Conservation (phyloP, 345 rosid species). For the Lepidium africanum region DNA sequence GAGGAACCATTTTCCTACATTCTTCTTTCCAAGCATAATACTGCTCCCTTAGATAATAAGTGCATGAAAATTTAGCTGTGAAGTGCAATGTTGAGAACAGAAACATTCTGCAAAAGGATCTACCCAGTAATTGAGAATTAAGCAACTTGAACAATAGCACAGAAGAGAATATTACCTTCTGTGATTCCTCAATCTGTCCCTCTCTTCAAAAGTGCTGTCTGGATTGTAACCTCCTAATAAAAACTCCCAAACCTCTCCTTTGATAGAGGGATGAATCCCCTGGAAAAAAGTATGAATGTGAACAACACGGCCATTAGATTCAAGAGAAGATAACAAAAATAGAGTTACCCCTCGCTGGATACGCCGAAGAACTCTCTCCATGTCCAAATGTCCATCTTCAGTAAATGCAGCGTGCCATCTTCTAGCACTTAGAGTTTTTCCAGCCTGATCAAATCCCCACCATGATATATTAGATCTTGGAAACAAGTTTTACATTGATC, state of each 20-base stretch:
- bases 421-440: constrained; percentile 81
- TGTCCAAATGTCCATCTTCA: constrained; percentile 72
- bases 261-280: constrained; percentile 92
- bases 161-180: constrained; percentile 50
- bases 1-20: constrained; percentile 65
- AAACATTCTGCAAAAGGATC: background rate
- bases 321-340: background rate
- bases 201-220: constrained; percentile 62
- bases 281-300: constrained; percentile 25
- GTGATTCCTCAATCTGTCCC: constrained; percentile 49
- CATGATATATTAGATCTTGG: background rate
- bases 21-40: constrained; percentile 69
- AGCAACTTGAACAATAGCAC: background rate
- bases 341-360: constrained; percentile 76
- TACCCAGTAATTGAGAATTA: background rate
- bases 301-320: background rate
- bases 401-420: constrained; percentile 87
- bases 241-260: constrained; percentile 89
- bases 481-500: background rate
- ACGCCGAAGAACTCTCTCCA: constrained; percentile 71
- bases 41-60: constrained; percentile 55
- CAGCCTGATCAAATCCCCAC: constrained; percentile 39
- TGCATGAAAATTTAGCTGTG: constrained; percentile 14
- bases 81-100: background rate
- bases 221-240: constrained; percentile 89